Evolutionary conservation across 2,329 filamentous ascomycete species (phyloP), one percentile per base, ranked within the genome.

Genomic region (Trichoderma cornu-damae): DNA sequence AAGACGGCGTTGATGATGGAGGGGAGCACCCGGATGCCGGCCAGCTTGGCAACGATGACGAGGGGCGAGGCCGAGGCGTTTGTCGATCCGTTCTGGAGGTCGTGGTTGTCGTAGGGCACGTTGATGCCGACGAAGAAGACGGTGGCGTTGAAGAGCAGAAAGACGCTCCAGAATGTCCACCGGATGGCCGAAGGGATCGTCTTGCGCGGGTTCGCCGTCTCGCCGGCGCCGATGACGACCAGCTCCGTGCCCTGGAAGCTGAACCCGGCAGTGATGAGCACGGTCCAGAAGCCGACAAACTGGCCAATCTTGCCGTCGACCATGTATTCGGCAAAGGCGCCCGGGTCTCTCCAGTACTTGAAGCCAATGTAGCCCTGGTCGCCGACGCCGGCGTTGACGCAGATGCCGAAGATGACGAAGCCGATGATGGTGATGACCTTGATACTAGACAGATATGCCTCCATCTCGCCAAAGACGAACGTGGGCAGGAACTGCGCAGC

Each of bases 1-100:
- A 93, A 81, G 6, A 90, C 84, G 14, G 84, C 88, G 70, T 93
- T 93, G 77, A 93, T 85, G 67, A 92, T 85, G 64, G 82, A 75
- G 5, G 84, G 81, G 3, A 90, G 79, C 3, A 82, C 79, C 6
- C 75, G 73, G 58, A 89, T 83, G 38, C 86, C 86, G 28, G 86
- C 86, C 16, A 81, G 76, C 32, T 78, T 75, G 35, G 79, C 80
- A 28, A 81, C 79, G 58, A 86, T 79, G 65, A 86, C 83, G 52
- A 88, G 78, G 4, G 86, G 86, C 2, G 85, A 88, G 2, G 84
- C 83, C 0, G 81, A 82, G 16, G 84, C 85, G 66, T 87, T 77
- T 44, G 76, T 77, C 38, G 73, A 73, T 42, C 73, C 73, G 59
- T 73, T 79, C 26, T 79, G 69, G 18, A 90, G 79, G 8, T 72